Evolutionary conservation across 2,329 filamentous ascomycete genomes (phyloP), one percentile per base, ranked within the genome.

Genomic region (Dothistroma pini): DNA sequence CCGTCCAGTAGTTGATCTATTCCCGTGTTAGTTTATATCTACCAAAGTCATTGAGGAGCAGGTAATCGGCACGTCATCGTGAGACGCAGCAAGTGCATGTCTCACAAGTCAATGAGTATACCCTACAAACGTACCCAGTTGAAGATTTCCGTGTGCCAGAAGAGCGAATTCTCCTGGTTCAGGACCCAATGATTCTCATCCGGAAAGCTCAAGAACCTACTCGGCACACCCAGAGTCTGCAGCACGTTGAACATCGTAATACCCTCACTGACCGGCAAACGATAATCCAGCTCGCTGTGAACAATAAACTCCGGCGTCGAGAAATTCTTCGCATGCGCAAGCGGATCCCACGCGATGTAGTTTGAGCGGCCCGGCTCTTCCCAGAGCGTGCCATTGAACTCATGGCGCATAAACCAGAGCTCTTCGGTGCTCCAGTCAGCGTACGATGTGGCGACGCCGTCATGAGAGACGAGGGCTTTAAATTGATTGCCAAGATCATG

Each of bases 391-490:
- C 81, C 81, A 57, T 77, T 76, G n/a, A 83, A 70, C 57, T 83
- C 81, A 64, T 81, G 79, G 16, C 80, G 70, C 3, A 77, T 78
- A 72, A 83, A 83, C 67, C 81, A 83, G 38, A 81, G 75, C 68
- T 83, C 81, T 56, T 83, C 81, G 10, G 68, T 69, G 16, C 77
- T 75, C 52, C 65, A 83, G 74, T 71, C 80, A 77, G 67, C 67
- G 53, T 69, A 68, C 14, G 68, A 67, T 14, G 66, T 69, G 8
- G 78, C 75, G 60, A 93, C 88, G 53, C 92, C 92, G 68, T 96
- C 91, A 73, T 96, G 92, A 69, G 88, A 92, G 31, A 96, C 91
- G 4, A 97, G 82, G 0, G 91, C 91, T 75, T 91, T 91, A 83
- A 97, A 96, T 67, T 89, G 86, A 31, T 90, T 86, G 21, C 91